phyloP scores from a whole-genome alignment of 805 yeast genomes.

The Candida alai region DNA sequence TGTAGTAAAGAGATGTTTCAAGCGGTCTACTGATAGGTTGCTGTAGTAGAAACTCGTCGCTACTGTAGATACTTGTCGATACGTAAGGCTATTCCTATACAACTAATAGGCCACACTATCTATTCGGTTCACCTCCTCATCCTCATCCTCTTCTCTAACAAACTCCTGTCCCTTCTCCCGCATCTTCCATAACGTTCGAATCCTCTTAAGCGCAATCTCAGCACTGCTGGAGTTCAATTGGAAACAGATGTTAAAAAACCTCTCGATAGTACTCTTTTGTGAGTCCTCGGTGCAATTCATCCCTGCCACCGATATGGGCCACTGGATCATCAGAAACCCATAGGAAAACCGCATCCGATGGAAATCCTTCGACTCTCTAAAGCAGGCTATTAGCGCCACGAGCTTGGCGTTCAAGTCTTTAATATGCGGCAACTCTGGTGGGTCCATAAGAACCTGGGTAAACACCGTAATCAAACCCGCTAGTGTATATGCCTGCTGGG shows the following conservation, averaged over 20 bases:
- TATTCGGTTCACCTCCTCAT: constrained; percentile 8
- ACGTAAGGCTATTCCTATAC: neutral
- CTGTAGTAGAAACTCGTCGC: no score
- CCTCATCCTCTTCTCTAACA: constrained; percentile 6
- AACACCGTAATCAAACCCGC: constrained; percentile 31
- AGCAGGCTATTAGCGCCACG: constrained; percentile 8
- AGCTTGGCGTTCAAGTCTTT: constrained; percentile 14
- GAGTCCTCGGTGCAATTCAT: constrained; percentile 33
- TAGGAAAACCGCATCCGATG: constrained; percentile 7
- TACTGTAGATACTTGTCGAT: neutral
- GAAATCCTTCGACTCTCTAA: constrained; percentile 7
- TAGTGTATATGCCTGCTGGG: constrained; percentile 43
- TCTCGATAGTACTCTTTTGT: constrained; percentile 32
- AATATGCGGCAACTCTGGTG: constrained; percentile 33
- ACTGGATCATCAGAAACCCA: constrained; percentile 43
- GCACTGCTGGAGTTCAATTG: constrained; percentile 51
- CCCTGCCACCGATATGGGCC: constrained; percentile 54
- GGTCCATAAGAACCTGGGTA: constrained; percentile 31
- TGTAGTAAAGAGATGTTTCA: neutral
- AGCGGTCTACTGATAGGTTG: no score
- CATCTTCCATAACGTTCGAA: constrained; percentile 25
- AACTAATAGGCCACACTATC: constrained; percentile 12
- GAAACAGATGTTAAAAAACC: constrained; percentile 37
- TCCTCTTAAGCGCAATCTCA: constrained; percentile 27
- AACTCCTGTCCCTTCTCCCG: constrained; percentile 10